Conservation (phyloP, 257 asterid genomes). For the Ligustrum vulgare region DNA sequence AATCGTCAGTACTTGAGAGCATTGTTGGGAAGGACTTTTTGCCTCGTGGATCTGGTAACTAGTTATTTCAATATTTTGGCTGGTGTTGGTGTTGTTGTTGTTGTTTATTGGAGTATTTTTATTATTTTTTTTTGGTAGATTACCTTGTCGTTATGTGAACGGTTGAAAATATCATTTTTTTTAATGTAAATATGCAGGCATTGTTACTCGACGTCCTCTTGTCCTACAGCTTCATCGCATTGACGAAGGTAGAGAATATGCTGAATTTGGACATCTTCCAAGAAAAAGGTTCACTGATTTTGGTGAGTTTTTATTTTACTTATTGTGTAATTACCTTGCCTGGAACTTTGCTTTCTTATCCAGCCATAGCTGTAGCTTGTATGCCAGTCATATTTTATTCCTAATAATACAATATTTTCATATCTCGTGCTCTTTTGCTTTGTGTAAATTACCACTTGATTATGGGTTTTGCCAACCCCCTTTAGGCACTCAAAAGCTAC, state of each 20-base stretch:
- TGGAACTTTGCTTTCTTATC: background rate
- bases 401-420: background rate
- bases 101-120: no score
- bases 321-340: background rate
- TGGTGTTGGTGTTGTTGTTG: no score
- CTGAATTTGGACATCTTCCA: constrained; percentile 96
- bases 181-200: constrained; percentile 50
- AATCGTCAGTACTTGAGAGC: constrained; percentile 98
- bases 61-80: constrained; percentile 1
- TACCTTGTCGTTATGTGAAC: background rate
- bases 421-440: background rate
- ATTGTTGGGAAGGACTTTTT: constrained; percentile 93
- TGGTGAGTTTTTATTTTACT: constrained; percentile 46
- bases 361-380: background rate
- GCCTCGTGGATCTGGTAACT: constrained; percentile 98
- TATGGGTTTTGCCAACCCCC: background rate
- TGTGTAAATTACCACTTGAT: background rate
- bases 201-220: constrained; percentile 97
- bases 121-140: background rate
- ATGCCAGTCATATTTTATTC: background rate
- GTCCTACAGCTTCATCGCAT: constrained; percentile 93
- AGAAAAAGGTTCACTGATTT: constrained; percentile 83
- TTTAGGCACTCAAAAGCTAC: background rate
- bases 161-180: background rate
- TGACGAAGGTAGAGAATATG: constrained; percentile 90